A percentile compares a stretch with the other conserved stretches of the same genome.
phyloP scores from a whole-genome alignment of 768 basidiomycete species.

The Lactarius quietus region DNA sequence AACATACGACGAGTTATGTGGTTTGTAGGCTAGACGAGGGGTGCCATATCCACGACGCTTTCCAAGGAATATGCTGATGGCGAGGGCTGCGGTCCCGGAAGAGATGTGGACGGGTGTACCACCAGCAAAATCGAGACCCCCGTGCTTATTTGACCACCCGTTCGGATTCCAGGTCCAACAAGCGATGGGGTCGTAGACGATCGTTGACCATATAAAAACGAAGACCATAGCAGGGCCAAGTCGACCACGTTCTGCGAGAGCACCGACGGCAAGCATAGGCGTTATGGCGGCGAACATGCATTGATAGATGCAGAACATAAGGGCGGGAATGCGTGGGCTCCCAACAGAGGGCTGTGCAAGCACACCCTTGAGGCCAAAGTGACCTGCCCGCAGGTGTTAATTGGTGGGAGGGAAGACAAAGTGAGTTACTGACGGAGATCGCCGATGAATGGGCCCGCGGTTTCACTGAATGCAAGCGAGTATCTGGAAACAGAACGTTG shows the following conservation, averaged over 20 bases:
- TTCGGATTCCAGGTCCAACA: slow-evolving; percentile 95
- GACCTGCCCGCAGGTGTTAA: slow-evolving; percentile 42
- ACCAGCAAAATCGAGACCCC: slow-evolving; percentile 90
- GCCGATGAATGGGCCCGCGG: slow-evolving; percentile 74
- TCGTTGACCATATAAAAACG: slow-evolving; percentile 82
- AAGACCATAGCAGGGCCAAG: slow-evolving; percentile 87
- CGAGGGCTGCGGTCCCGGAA: slow-evolving; percentile 88
- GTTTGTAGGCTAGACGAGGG: slow-evolving; percentile 86
- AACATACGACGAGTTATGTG: slow-evolving; percentile 91
- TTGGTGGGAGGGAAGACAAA: background rate
- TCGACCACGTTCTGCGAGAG: slow-evolving; percentile 84
- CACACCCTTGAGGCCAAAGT: slow-evolving; percentile 82
- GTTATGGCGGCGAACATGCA: slow-evolving; percentile 90
- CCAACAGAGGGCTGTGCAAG: slow-evolving; percentile 73
- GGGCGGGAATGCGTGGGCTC: slow-evolving; percentile 61
- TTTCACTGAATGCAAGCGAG: slow-evolving; percentile 86
- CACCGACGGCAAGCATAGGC: slow-evolving; percentile 89
- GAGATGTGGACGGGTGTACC: slow-evolving; percentile 97
- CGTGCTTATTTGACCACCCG: slow-evolving; percentile 71
- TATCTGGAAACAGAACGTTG: slow-evolving; percentile 36
- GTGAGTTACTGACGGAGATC: slow-evolving; percentile 58
- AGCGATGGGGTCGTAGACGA: slow-evolving; percentile 92
- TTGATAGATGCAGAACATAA: slow-evolving; percentile 84
- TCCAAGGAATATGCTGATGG: slow-evolving; percentile 87
- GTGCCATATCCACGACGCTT: slow-evolving; percentile 91